Evolutionary conservation across 1,284 basidiomycete genomes (phyloP), one percentile per base, ranked within the genome.

Genomic region (Paramarasmius palmivorus): DNA sequence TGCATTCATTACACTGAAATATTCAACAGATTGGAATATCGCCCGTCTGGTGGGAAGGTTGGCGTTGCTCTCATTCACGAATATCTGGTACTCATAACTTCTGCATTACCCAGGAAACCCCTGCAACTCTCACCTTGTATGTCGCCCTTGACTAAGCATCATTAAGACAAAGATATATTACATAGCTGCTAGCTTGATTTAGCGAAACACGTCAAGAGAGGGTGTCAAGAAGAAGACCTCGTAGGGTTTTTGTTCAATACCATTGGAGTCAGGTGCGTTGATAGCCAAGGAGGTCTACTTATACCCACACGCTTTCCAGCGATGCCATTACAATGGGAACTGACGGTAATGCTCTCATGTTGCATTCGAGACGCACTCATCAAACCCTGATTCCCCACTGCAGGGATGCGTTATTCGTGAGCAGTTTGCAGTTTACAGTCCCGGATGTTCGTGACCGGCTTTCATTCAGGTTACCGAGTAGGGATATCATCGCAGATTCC

Each of bases 401-500:
- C 37, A 91, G 88, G 88, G 57, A 91, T 90, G 88, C 77, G 86
- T 62, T 91, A 90, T 62, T 90, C 88, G 86, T 88, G 63, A 61
- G 85, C 25, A 17, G 17, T 14, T 32, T 20, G 19, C 14, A 22
- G 20, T 9, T 20, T 38, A 29, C 25, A 51, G 52, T 34, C 47
- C 45, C 22, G 32, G 23, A 22, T n/a, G n/a, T n/a, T n/a, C n/a
- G n/a, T n/a, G n/a, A n/a, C n/a, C 15, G 38, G 12, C 17, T 15
- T 29, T n/a, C n/a, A 41, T 63, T 58, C 66, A 93, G 91, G 44
- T 76, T 96, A 23, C 93, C 93, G 19, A 91, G 84, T 71, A 85
- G 94, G 53, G 93, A 96, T 66, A 69, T 96, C 50, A 96, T 96
- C 60, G 93, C 93, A 19, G 93, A 95, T 66, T 92, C 90, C 32